Conservation (phyloP, 192 early-diverging fungal genomes). For the Endogone sp. region DNA sequence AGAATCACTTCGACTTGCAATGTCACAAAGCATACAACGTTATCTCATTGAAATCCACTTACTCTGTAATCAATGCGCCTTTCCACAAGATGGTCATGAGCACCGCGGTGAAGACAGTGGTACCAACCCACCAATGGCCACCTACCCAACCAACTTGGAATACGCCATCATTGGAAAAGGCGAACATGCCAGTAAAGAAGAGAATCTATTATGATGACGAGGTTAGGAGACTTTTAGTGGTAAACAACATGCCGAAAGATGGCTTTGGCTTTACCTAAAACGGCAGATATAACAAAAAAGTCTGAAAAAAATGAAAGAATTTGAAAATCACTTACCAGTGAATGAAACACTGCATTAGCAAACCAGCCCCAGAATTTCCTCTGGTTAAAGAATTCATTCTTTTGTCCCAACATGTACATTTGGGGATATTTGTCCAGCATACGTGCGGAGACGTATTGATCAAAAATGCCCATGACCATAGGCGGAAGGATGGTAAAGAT, state of each 20-base stretch:
- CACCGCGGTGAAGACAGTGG: conserved; percentile 85
- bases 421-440: conserved; percentile 97
- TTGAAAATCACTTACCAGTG: conserved; percentile 54
- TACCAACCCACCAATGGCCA: conserved; percentile 90
- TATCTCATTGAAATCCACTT: no score
- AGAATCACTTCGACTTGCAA: not conserved
- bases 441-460: conserved; percentile 89
- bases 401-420: conserved; percentile 85
- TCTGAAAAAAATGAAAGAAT: not conserved
- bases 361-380: conserved; percentile 91
- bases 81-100: conserved; percentile 88
- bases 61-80: conserved; percentile 85
- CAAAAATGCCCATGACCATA: conserved; percentile 95
- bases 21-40: not conserved
- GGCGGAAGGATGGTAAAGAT: conserved; percentile 94
- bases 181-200: conserved; percentile 62
- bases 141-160: conserved; percentile 66
- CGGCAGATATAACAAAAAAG: not conserved
- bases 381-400: conserved; percentile 80
- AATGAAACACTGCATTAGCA: conserved; percentile 90
- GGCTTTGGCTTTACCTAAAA: not conserved
- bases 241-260: not conserved
- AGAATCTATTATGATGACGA: conserved; percentile 40
- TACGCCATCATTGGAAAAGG: conserved; percentile 68
- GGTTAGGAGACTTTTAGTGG: not conserved